These are phyloP conservation scores for Tuber microsphaerosporum DNA, from an alignment of 495 filamentous ascomycete species.

Conservation along the genomic window DNA sequence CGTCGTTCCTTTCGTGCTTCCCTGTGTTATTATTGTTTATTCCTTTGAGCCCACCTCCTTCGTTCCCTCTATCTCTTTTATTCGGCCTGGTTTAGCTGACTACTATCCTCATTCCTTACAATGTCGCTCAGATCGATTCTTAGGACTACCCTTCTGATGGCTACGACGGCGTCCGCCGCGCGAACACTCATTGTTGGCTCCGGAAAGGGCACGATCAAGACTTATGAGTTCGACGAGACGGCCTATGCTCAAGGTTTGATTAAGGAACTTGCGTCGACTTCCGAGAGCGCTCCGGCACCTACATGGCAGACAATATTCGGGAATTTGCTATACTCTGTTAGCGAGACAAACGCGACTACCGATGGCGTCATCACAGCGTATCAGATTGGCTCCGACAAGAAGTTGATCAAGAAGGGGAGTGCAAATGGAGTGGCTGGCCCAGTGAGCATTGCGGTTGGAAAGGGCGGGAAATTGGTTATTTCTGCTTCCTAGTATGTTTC, in stretches of 20 bases:
- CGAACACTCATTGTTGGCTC: slow-evolving; percentile 33
- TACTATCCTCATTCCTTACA: slow-evolving; percentile 5
- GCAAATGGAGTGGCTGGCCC: slow-evolving; percentile 17
- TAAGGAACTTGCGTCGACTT: slow-evolving; percentile 7
- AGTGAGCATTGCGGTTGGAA: slow-evolving; percentile 19
- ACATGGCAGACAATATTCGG: slow-evolving; percentile 29
- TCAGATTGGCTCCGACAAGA: slow-evolving; percentile 16
- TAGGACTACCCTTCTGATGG: slow-evolving; percentile 11
- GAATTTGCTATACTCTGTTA: slow-evolving; percentile 27
- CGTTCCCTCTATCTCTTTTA: background rate
- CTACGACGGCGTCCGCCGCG: slow-evolving; percentile 13
- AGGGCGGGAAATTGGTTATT: slow-evolving; percentile 15
- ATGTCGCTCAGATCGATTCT: slow-evolving; percentile 6
- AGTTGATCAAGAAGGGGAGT: slow-evolving; percentile 20
- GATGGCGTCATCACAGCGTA: slow-evolving; percentile 23
- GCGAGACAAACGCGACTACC: background rate
- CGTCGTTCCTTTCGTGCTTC: background rate
- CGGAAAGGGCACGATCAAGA: slow-evolving; percentile 17
- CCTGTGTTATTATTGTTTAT: background rate
- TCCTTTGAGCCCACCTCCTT: background rate
- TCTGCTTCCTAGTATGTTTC: slow-evolving; percentile 30
- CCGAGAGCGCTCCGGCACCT: slow-evolving; percentile 19
- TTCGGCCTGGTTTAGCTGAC: background rate
- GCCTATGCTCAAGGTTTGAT: background rate
- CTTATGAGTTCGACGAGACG: slow-evolving; percentile 18